Evolutionary conservation across 352 stramenopile genomes (phyloP).

Genomic region (Pythium monospermum): DNA sequence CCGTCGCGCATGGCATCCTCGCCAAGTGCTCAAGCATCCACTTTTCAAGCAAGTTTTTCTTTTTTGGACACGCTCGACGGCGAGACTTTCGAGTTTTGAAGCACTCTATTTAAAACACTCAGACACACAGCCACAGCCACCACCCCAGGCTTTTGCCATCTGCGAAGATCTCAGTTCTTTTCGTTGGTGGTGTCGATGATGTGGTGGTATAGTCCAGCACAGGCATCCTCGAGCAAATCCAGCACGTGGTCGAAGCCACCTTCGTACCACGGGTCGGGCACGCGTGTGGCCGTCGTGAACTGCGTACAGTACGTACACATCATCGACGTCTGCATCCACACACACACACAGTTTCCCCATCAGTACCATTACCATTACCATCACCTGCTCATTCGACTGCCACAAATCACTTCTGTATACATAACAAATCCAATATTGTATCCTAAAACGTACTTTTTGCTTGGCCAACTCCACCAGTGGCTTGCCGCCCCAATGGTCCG

Average conservation of each 20-base stretch:
- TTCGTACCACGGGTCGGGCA: slow-evolving; percentile 85
- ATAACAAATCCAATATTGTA: slow-evolving; percentile 2
- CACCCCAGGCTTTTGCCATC: too few relatives aligned
- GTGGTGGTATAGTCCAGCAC: slow-evolving; percentile 64
- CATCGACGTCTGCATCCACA: slow-evolving; percentile 50
- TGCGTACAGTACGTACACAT: slow-evolving; percentile 82
- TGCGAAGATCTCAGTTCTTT: not conserved
- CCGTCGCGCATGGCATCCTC: not conserved
- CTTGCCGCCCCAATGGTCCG: slow-evolving; percentile 71
- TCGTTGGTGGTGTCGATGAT: slow-evolving; percentile 24
- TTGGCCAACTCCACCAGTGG: slow-evolving; percentile 42
- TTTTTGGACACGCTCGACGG: slow-evolving; percentile 1
- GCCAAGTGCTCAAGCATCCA: not conserved
- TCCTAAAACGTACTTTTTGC: slow-evolving; percentile 34
- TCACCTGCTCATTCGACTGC: not conserved
- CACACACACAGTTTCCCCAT: slow-evolving; percentile 10
- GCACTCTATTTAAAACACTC: slow-evolving; percentile 7
- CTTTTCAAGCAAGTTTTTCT: not conserved
- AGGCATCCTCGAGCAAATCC: slow-evolving; percentile 86
- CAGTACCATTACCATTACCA: too few relatives aligned
- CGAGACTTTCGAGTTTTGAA: slow-evolving; percentile 14
- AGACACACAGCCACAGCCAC: too few relatives aligned
- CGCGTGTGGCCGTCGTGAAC: slow-evolving; percentile 50
- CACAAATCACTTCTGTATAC: not conserved
- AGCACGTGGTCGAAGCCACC: slow-evolving; percentile 88